Evolutionary conservation across 208 protist genomes (phyloP).

Genomic region (Acanthamoeba castellanii): DNA sequence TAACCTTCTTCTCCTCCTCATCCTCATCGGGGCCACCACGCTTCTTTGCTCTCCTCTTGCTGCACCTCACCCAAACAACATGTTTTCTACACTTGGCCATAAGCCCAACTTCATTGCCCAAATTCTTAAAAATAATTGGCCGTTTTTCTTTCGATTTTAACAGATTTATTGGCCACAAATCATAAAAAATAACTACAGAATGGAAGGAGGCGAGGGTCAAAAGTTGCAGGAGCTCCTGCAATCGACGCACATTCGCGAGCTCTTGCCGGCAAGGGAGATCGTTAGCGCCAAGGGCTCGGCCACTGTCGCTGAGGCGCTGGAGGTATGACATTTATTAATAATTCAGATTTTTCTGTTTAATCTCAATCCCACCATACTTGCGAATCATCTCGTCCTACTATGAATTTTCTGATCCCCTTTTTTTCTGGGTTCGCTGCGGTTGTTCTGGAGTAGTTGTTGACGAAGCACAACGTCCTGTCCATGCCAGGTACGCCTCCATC

Average conservation of each 20-base stretch:
- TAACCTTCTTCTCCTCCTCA: neutral
- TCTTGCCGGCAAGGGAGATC: neutral
- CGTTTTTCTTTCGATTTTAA: no score
- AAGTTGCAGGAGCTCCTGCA: slow-evolving; percentile 6
- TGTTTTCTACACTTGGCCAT: neutral
- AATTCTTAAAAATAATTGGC: no score
- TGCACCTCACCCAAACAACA: neutral
- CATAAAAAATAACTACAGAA: neutral
- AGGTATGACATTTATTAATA: neutral
- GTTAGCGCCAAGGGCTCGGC: neutral
- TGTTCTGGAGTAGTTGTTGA: neutral
- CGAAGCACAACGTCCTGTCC: slow-evolving; percentile 12
- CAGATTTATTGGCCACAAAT: no score
- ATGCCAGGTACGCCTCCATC: neutral
- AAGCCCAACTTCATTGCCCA: no score
- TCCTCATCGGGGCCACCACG: no score
- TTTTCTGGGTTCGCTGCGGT: neutral
- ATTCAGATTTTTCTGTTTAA: neutral
- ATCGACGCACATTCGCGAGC: neutral
- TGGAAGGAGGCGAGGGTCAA: neutral
- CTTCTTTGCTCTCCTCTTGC: no score
- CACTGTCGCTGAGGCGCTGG: neutral
- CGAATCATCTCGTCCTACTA: neutral
- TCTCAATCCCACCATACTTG: neutral
- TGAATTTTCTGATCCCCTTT: neutral